These are phyloP conservation scores for Haematococcus lacustris DNA, from an alignment of 139 green algal genomes.

Conservation along the genomic window DNA sequence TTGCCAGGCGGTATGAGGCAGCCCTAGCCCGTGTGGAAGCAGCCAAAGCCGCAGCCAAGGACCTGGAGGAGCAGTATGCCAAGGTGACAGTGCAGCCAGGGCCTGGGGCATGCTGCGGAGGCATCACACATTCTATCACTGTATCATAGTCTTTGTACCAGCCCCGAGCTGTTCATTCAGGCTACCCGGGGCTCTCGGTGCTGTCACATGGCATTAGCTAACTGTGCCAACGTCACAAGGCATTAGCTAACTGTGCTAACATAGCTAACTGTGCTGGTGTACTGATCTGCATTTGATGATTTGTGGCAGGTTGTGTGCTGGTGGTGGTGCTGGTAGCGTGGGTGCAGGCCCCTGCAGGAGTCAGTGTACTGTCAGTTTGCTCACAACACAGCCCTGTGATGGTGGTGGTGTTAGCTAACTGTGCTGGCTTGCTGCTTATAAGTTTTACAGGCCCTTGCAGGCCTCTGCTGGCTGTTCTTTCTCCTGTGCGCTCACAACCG, in stretches of 20 bases:
- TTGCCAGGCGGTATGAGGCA: slow-evolving; percentile 9
- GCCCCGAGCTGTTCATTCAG: too few species aligned
- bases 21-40: slow-evolving; percentile 29
- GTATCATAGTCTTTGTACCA: too few species aligned
- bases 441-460: background rate
- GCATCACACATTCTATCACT: background rate
- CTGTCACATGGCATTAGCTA: too few species aligned
- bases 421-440: slow-evolving; percentile 6
- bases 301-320: too few species aligned
- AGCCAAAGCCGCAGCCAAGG: slow-evolving; percentile 42
- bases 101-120: background rate
- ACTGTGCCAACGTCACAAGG: too few species aligned
- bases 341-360: background rate
- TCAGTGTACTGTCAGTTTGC: background rate
- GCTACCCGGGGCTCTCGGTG: too few species aligned
- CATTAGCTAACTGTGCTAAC: too few species aligned
- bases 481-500: background rate
- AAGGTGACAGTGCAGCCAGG: slow-evolving; percentile 9
- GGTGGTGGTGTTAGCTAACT: background rate
- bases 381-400: background rate
- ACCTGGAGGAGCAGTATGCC: slow-evolving; percentile 45
- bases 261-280: too few species aligned
- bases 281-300: too few species aligned
- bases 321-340: too few species aligned
- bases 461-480: background rate